phyloP scores from a whole-genome alignment of 2,329 filamentous ascomycete species.

The Rhynchosporium graminicola region DNA sequence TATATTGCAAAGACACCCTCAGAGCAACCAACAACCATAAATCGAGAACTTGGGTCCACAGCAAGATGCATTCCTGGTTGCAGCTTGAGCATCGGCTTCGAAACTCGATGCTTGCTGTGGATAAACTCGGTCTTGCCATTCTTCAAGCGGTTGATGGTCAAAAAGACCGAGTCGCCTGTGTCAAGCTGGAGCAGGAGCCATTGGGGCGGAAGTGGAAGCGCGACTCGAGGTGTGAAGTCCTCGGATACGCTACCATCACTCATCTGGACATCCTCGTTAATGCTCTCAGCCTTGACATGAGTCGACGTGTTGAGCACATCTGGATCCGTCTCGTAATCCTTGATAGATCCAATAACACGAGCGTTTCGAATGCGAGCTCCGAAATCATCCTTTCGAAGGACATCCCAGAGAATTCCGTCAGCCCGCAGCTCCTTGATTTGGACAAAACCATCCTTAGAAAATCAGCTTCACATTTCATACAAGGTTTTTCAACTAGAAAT shows the following conservation, averaged over 20 bases:
- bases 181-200: slow-evolving; percentile 76
- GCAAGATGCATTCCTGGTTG: slow-evolving; percentile 66
- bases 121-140: slow-evolving; percentile 44
- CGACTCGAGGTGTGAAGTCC: slow-evolving; percentile 2
- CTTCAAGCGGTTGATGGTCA: slow-evolving; percentile 61
- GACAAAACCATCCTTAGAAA: slow-evolving; percentile 68
- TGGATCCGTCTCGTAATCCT: slow-evolving; percentile 34
- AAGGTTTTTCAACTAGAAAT: neutral
- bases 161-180: slow-evolving; percentile 71
- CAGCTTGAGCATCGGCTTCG: slow-evolving; percentile 52
- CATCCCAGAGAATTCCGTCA: slow-evolving; percentile 70
- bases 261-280: slow-evolving; percentile 45
- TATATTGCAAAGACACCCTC: slow-evolving; percentile 72
- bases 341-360: slow-evolving; percentile 66
- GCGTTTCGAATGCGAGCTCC: slow-evolving; percentile 77
- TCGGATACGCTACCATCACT: slow-evolving; percentile 33
- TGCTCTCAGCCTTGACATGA: slow-evolving; percentile 31
- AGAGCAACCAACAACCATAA: slow-evolving; percentile 69
- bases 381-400: slow-evolving; percentile 80
- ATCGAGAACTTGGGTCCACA: slow-evolving; percentile 73
- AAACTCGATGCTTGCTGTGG: slow-evolving; percentile 57
- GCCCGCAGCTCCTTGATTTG: slow-evolving; percentile 74
- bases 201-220: slow-evolving; percentile 67
- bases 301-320: slow-evolving; percentile 39
- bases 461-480: slow-evolving; percentile 29